phyloP scores from a whole-genome alignment of 2,329 filamentous ascomycete genomes.

The Falciphora oryzae region DNA sequence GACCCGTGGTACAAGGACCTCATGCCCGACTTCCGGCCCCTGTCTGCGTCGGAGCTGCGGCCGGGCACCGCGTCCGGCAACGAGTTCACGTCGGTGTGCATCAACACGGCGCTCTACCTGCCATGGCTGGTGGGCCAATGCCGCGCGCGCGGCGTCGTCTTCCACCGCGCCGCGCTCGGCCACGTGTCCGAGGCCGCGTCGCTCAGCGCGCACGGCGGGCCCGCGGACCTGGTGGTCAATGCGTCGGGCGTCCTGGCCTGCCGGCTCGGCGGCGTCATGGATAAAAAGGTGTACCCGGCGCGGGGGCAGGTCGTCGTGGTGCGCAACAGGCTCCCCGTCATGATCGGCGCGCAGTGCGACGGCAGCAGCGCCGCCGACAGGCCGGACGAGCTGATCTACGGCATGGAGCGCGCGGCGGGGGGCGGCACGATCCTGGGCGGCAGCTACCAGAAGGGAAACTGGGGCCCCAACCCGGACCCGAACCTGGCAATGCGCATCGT shows the following conservation, averaged over 20 bases:
- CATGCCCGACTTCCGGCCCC: conserved; percentile 63
- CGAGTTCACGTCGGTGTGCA: conserved; percentile 78
- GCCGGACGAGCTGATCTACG: conserved; percentile 66
- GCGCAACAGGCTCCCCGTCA: conserved; percentile 66
- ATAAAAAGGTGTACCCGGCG: conserved; percentile 65
- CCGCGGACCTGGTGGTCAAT: conserved; percentile 71
- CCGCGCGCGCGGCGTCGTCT: conserved; percentile 61
- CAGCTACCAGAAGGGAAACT: conserved; percentile 72
- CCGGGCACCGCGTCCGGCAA: conserved; percentile 64
- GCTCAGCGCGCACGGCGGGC: conserved; percentile 45
- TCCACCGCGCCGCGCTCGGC: conserved; percentile 57
- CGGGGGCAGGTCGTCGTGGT: conserved; percentile 83
- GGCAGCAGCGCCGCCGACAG: not conserved
- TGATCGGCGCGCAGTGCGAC: conserved; percentile 65
- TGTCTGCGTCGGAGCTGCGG: conserved; percentile 54
- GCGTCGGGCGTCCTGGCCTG: conserved; percentile 74
- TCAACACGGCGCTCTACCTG: conserved; percentile 85
- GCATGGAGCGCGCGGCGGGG: conserved; percentile 74
- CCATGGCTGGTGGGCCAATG: conserved; percentile 81
- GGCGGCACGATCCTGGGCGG: conserved; percentile 86
- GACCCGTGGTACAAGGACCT: conserved; percentile 70
- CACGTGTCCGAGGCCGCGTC: conserved; percentile 67
- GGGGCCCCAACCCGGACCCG: conserved; percentile 73
- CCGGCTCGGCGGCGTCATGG: conserved; percentile 75
- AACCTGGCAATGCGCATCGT: conserved; percentile 80